Conservation (phyloP, 2,329 filamentous ascomycete species). For the Thyridium curvatum region DNA sequence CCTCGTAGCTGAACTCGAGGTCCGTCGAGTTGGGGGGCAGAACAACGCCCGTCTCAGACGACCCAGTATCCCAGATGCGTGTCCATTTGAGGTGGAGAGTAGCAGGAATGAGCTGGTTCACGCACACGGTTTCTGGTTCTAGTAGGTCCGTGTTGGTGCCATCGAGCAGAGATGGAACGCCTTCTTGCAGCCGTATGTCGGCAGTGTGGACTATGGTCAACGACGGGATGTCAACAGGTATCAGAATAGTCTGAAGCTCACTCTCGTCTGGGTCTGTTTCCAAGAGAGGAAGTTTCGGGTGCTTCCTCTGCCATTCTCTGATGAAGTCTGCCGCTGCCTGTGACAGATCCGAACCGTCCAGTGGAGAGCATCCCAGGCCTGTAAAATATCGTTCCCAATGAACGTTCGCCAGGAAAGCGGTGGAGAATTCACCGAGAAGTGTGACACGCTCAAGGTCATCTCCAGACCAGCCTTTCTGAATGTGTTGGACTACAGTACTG, state of each 20-base stretch:
- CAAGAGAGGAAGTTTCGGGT: conserved; percentile 23
- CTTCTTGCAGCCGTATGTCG: conserved; percentile 49
- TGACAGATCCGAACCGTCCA: too few relatives aligned
- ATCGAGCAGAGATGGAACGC: conserved; percentile 9
- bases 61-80: conserved; percentile 51
- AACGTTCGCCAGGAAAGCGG: conserved; percentile 36
- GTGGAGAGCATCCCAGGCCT: conserved; percentile 33
- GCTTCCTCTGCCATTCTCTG: conserved; percentile 26
- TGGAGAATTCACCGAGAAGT: conserved; percentile 45
- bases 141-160: too few relatives aligned
- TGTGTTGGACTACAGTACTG: conserved; percentile 34
- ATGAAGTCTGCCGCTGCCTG: conserved; percentile 18
- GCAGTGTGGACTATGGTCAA: conserved; percentile 79
- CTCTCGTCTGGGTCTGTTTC: conserved; percentile 20
- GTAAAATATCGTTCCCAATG: conserved; percentile 43
- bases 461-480: conserved; percentile 35
- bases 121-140: conserved; percentile 28
- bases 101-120: conserved; percentile 61
- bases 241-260: conserved; percentile 61
- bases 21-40: conserved; percentile 26
- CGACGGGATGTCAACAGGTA: conserved; percentile 84
- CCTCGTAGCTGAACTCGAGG: conserved; percentile 77
- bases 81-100: conserved; percentile 58
- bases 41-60: conserved; percentile 20
- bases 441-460: conserved; percentile 52